Evolutionary conservation across 805 yeast species (phyloP).

Genomic region (Barnettozyma vustinii): DNA sequence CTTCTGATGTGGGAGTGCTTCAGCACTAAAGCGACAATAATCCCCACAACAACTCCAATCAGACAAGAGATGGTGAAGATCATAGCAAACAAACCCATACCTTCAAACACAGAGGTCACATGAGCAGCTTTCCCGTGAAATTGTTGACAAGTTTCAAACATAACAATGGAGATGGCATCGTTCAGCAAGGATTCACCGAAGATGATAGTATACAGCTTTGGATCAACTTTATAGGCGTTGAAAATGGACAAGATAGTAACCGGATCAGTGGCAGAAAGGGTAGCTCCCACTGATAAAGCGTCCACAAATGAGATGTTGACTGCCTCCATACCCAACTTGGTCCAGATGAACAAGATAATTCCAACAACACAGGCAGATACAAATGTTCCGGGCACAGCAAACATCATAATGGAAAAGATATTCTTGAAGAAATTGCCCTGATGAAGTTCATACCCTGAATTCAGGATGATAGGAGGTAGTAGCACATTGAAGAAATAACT

Average conservation of each 20-base stretch:
- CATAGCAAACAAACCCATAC: constrained; percentile 88
- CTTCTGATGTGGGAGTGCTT: constrained; percentile 92
- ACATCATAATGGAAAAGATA: constrained; percentile 82
- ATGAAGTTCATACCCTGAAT: constrained; percentile 94
- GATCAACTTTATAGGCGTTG: constrained; percentile 97
- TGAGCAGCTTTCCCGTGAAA: constrained; percentile 83
- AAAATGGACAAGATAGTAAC: constrained; percentile 94
- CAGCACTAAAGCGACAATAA: constrained; percentile 80
- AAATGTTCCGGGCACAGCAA: constrained; percentile 97
- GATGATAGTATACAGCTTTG: constrained; percentile 92
- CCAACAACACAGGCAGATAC: constrained; percentile 89
- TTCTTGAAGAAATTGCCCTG: constrained; percentile 93
- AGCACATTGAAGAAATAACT: constrained; percentile 90
- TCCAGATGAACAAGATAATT: constrained; percentile 81
- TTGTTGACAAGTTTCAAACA: constrained; percentile 97
- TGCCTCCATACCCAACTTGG: constrained; percentile 86
- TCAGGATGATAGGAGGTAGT: constrained; percentile 92
- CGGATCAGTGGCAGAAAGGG: constrained; percentile 97
- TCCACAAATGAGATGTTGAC: constrained; percentile 90
- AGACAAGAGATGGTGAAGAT: constrained; percentile 87
- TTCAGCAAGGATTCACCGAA: constrained; percentile 94
- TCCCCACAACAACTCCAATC: constrained; percentile 85
- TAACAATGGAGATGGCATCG: constrained; percentile 97
- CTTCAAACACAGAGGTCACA: constrained; percentile 79
- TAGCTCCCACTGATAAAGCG: constrained; percentile 95